A percentile compares a stretch with the other conserved stretches of the same genome.
Conservation (phyloP, 352 stramenopile species). For the Phytophthora litchii region DNA sequence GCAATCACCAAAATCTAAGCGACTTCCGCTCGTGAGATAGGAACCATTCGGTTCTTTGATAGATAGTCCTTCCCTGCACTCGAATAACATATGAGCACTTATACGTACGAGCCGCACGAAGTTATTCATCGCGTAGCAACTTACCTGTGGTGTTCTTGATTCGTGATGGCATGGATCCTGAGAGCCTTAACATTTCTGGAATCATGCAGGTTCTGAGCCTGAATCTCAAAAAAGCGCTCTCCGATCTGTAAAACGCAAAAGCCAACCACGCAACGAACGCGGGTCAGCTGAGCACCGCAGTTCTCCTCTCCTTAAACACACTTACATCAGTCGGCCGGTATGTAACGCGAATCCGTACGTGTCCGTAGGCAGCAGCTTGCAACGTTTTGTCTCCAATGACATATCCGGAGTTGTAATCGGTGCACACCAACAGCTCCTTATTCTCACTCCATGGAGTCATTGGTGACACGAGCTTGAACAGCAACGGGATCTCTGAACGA, state of each 20-base stretch:
- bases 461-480: slow-evolving; percentile 86
- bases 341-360: slow-evolving; percentile 87
- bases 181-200: slow-evolving; percentile 87
- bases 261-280: slow-evolving; percentile 11
- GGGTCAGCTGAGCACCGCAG: neutral
- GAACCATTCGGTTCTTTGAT: slow-evolving; percentile 87
- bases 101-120: neutral
- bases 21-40: slow-evolving; percentile 87
- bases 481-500: slow-evolving; percentile 85
- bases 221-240: slow-evolving; percentile 87
- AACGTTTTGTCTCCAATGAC: slow-evolving; percentile 81
- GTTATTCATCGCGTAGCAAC: neutral
- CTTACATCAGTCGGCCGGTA: slow-evolving; percentile 82
- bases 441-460: slow-evolving; percentile 70
- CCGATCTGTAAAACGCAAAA: slow-evolving; percentile 56
- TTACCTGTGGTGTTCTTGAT: slow-evolving; percentile 89
- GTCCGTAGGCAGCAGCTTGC: slow-evolving; percentile 81
- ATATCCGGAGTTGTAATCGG: slow-evolving; percentile 89
- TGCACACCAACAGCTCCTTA: slow-evolving; percentile 77
- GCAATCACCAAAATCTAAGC: slow-evolving; percentile 89
- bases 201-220: slow-evolving; percentile 87
- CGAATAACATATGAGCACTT: neutral
- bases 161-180: slow-evolving; percentile 85
- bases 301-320: slow-evolving; percentile 1
- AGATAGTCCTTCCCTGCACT: slow-evolving; percentile 79